Evolutionary conservation across 2,329 filamentous ascomycete genomes (phyloP).

Genomic region (Phaeomoniella chlamydospora): DNA sequence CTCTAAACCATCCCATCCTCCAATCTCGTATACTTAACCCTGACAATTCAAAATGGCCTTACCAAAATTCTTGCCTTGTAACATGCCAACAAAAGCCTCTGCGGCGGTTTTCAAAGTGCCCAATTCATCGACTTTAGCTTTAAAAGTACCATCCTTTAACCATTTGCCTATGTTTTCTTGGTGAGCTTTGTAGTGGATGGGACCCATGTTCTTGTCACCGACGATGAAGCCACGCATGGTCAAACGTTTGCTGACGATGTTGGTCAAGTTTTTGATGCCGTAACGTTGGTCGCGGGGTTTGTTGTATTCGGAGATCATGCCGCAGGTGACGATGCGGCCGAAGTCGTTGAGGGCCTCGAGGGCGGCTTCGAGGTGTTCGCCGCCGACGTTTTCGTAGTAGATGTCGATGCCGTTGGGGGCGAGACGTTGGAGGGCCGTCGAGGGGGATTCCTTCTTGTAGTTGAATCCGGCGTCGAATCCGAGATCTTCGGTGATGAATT

Average conservation of each 20-base stretch:
- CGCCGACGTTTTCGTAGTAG: slow-evolving; percentile 60
- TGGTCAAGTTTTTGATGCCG: slow-evolving; percentile 45
- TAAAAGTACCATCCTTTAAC: slow-evolving; percentile 55
- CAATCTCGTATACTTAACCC: no score
- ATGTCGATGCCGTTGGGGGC: slow-evolving; percentile 60
- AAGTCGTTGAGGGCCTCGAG: slow-evolving; percentile 42
- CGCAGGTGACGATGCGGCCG: slow-evolving; percentile 38
- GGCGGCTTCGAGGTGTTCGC: slow-evolving; percentile 50
- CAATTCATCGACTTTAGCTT: slow-evolving; percentile 48
- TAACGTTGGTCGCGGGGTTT: slow-evolving; percentile 34
- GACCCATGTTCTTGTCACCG: slow-evolving; percentile 42
- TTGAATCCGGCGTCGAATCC: slow-evolving; percentile 56
- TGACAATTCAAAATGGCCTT: slow-evolving; percentile 56
- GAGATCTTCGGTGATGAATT: slow-evolving; percentile 50
- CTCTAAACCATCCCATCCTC: no score
- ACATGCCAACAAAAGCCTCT: slow-evolving; percentile 54
- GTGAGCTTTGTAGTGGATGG: slow-evolving; percentile 48
- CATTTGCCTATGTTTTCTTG: slow-evolving; percentile 57
- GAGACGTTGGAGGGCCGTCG: slow-evolving; percentile 47
- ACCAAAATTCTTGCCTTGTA: slow-evolving; percentile 64
- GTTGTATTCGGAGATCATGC: slow-evolving; percentile 55
- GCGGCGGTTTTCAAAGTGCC: slow-evolving; percentile 57
- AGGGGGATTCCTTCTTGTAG: slow-evolving; percentile 59
- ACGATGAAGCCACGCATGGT: slow-evolving; percentile 57
- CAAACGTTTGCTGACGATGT: slow-evolving; percentile 47